Percentiles rank a stretch among this genome's conserved stretches.
phyloP scores from a whole-genome alignment of 139 green algal genomes.

The Micromonas commoda region DNA sequence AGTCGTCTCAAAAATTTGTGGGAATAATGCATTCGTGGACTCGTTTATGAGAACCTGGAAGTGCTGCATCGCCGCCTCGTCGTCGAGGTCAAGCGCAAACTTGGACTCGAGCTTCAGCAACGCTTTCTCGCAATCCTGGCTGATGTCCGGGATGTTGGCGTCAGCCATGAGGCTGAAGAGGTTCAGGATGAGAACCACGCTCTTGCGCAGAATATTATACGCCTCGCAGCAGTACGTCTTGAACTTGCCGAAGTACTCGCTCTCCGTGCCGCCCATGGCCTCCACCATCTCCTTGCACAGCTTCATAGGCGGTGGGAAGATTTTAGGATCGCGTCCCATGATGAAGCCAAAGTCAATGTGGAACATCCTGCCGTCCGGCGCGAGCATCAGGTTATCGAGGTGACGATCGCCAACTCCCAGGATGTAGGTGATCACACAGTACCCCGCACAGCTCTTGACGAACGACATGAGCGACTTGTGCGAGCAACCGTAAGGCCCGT shows the following conservation, averaged over 20 bases:
- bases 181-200: slow-evolving; percentile 79
- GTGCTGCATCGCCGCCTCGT: slow-evolving; percentile 32
- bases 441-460: slow-evolving; percentile 86
- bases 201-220: slow-evolving; percentile 97
- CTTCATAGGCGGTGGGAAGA: slow-evolving; percentile 92
- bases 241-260: slow-evolving; percentile 66
- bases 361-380: slow-evolving; percentile 78
- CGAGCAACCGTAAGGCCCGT: slow-evolving; percentile 38
- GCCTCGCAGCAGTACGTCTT: slow-evolving; percentile 68
- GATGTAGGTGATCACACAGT: slow-evolving; percentile 96
- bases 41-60: slow-evolving; percentile 36
- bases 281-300: slow-evolving; percentile 68
- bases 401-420: slow-evolving; percentile 89
- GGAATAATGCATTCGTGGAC: slow-evolving; percentile 28
- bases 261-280: slow-evolving; percentile 80
- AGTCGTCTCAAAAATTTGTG: slow-evolving; percentile 34
- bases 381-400: slow-evolving; percentile 93
- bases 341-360: slow-evolving; percentile 84
- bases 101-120: slow-evolving; percentile 91
- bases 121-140: slow-evolving; percentile 68
- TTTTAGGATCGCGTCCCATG: slow-evolving; percentile 88
- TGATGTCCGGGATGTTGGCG: slow-evolving; percentile 50
- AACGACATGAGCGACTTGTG: slow-evolving; percentile 59
- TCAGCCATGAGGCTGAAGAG: slow-evolving; percentile 94
- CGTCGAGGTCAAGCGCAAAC: slow-evolving; percentile 49